Evolutionary conservation across 108 stramenopile genomes (phyloP), one percentile per base, ranked within the genome.

Genomic region (Stephanodiscus triporus): DNA sequence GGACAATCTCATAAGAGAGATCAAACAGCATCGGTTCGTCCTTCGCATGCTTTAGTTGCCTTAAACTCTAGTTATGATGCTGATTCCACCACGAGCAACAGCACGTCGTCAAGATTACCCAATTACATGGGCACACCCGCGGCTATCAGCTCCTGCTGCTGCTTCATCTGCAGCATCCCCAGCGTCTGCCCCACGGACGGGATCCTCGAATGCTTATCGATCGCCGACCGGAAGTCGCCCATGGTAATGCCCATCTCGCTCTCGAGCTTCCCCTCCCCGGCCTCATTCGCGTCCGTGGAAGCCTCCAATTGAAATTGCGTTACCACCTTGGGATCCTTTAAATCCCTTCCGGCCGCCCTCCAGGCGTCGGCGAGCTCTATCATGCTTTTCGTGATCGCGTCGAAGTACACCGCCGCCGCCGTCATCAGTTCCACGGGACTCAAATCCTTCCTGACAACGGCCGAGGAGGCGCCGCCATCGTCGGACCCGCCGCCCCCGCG

Each of bases 91-190:
- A 34, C 32, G 32, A 34, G 32, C 32, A 34, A 45, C 43, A 45
- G 14, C 43, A 3, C 14, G 43, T 42, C 11, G 9, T 4, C 9
- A 45, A 45, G 16, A 45, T 45, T 45, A 45, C 13, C 2, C 65
- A 72, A 67, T 45, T 16, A 45, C 83, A 79, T 83, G 2, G 84
- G 84, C 16, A 82, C 70, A 45, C 94, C 94, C 51, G 92, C 73
- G 13, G 81, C 70, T 81, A 89, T 85, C 38, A 95, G 64, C 45
- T 90, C 91, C 59, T 93, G 90, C 73, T 95, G 94, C 72, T 95
- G 94, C 70, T 93, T 91, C 85, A 95, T 86, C 66, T 95, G 94
- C 48, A 95, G 61, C 91, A 91, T 93, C 10, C 79, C 85, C 55
- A 95, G 59, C 11, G 90, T 77, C 83, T 91, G 78, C 58, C 89